phyloP scores from a whole-genome alignment of 2,329 filamentous ascomycete genomes.

The Penicillium sp. region DNA sequence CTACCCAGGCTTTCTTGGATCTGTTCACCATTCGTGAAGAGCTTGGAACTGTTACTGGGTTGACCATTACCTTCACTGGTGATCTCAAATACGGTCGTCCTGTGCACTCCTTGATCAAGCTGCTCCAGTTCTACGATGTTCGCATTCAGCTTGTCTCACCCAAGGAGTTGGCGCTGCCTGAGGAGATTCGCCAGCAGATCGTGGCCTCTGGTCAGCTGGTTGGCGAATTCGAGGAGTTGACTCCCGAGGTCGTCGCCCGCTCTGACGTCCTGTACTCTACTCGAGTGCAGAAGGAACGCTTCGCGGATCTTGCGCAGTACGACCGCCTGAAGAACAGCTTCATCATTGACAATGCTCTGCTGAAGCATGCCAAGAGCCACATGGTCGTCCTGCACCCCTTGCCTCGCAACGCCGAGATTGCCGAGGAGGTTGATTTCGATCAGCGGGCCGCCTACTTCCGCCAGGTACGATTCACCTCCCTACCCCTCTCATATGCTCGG shows the following conservation, averaged over 20 bases:
- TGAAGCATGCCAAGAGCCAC: constrained; percentile 84
- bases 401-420: constrained; percentile 87
- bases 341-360: constrained; percentile 79
- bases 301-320: constrained; percentile 72
- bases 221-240: constrained; percentile 69
- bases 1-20: constrained; percentile 94
- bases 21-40: constrained; percentile 98
- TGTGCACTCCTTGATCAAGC: constrained; percentile 89
- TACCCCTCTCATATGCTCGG: background rate
- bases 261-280: constrained; percentile 97
- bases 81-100: constrained; percentile 90
- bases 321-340: constrained; percentile 84
- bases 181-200: constrained; percentile 66
- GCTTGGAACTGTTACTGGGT: constrained; percentile 85
- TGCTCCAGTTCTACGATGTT: constrained; percentile 93
- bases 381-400: constrained; percentile 96
- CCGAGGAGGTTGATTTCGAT: constrained; percentile 95
- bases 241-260: constrained; percentile 74
- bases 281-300: constrained; percentile 92
- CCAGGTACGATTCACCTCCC: constrained; percentile 65
- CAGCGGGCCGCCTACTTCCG: constrained; percentile 95
- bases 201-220: constrained; percentile 69
- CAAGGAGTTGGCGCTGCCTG: constrained; percentile 68
- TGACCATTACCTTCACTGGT: constrained; percentile 93
- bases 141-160: constrained; percentile 88